Evolutionary conservation across 176 grass and related monocot species (phyloP).

Genomic region (Musa acuminata): DNA sequence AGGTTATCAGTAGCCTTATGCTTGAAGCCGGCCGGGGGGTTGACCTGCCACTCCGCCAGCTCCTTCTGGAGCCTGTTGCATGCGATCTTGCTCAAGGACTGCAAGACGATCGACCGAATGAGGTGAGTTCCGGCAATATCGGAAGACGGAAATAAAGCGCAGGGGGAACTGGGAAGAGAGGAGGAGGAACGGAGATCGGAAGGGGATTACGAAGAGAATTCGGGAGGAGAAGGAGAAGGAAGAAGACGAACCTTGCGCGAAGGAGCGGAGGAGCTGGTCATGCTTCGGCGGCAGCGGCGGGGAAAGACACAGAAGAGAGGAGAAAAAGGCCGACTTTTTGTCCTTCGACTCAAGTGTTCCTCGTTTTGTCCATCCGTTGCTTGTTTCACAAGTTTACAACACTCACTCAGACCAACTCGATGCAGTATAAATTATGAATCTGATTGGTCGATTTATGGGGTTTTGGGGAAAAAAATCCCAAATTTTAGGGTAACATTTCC

Average conservation of each 20-base stretch:
- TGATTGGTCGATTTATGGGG: too few species aligned
- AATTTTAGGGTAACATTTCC: too few species aligned
- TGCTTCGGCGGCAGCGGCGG: conserved; percentile 14
- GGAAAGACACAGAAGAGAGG: background rate
- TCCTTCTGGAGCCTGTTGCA: conserved; percentile 89
- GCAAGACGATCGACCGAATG: conserved; percentile 7
- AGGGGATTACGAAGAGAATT: background rate
- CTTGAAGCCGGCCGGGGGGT: conserved; percentile 60
- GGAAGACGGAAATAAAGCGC: too few species aligned
- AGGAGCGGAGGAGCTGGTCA: conserved; percentile 37
- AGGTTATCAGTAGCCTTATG: conserved; percentile 79
- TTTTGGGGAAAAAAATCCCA: too few species aligned
- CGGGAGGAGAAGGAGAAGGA: background rate
- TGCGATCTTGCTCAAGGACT: conserved; percentile 92
- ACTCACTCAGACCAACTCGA: too few species aligned
- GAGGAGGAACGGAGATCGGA: too few species aligned
- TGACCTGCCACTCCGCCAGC: conserved; percentile 75
- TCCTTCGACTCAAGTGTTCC: too few species aligned
- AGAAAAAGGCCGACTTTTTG: too few species aligned
- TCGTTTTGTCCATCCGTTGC: too few species aligned
- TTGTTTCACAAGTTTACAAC: too few species aligned
- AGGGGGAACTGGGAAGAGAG: background rate
- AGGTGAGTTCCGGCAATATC: background rate
- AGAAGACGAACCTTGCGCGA: conserved; percentile 28
- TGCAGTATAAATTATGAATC: too few species aligned